Conservation (phyloP, 2,329 filamentous ascomycete species). For the Pyrenochaeta sp. region DNA sequence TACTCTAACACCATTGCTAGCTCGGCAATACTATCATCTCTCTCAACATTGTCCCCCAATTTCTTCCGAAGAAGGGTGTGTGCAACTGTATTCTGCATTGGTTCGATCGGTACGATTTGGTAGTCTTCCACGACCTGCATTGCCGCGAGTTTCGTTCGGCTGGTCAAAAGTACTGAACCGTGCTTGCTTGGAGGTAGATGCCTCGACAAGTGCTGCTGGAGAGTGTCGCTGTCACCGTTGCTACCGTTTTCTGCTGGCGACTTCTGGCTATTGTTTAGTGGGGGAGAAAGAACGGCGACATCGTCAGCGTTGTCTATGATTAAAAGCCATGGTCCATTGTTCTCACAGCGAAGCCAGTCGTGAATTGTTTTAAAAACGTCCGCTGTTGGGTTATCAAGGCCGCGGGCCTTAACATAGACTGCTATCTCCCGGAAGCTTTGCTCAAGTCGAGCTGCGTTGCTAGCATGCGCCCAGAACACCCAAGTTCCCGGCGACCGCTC, state of each 20-base stretch:
- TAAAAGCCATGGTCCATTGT: too few species aligned
- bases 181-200: slow-evolving; percentile 16
- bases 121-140: slow-evolving; percentile 8
- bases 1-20: slow-evolving; percentile 33
- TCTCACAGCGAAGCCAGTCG: too few species aligned
- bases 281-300: too few species aligned
- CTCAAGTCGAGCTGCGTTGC: slow-evolving; percentile 19
- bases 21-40: slow-evolving; percentile 17
- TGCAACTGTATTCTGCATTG: slow-evolving; percentile 16
- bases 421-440: slow-evolving; percentile 6
- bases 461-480: slow-evolving; percentile 22
- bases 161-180: slow-evolving; percentile 20
- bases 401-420: too few species aligned
- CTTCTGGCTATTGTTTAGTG: too few species aligned
- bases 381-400: too few species aligned
- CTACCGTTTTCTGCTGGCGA: too few species aligned
- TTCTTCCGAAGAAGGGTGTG: slow-evolving; percentile 12
- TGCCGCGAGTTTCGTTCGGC: slow-evolving; percentile 12
- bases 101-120: slow-evolving; percentile 13
- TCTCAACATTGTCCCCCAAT: slow-evolving; percentile 2
- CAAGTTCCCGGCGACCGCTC: slow-evolving; percentile 18
- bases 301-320: too few species aligned
- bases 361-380: too few species aligned
- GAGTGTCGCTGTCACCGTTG: too few species aligned
- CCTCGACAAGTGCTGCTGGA: too few species aligned